These are phyloP conservation scores for Leishmania tropica DNA, from an alignment of 208 protist species.

Conservation along the genomic window DNA sequence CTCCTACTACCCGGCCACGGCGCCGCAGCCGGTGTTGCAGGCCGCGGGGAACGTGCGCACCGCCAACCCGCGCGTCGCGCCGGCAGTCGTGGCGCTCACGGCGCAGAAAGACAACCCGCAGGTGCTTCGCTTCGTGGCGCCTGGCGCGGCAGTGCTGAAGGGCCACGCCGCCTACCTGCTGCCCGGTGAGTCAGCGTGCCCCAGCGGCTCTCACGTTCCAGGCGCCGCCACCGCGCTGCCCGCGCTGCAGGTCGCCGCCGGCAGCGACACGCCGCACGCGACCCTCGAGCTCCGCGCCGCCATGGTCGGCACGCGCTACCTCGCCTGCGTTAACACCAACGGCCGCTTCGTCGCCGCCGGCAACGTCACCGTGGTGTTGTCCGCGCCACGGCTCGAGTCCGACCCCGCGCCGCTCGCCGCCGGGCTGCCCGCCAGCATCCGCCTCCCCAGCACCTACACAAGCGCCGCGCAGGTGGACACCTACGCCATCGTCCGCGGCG, in stretches of 20 bases:
- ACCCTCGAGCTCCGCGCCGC: too few relatives aligned
- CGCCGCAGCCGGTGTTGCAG: conserved; percentile 8
- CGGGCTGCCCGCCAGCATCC: conserved; percentile 1
- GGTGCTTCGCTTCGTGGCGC: background rate
- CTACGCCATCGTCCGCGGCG: conserved; percentile 3
- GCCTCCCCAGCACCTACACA: conserved; percentile 1
- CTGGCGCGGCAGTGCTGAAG: background rate
- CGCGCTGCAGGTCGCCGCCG: background rate
- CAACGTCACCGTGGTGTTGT: background rate
- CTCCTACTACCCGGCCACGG: conserved; percentile 1
- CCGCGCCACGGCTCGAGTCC: background rate
- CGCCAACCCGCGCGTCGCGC: conserved; percentile 19
- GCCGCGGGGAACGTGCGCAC: conserved; percentile 36
- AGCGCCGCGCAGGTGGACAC: background rate
- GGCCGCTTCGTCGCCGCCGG: background rate
- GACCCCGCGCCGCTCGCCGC: conserved; percentile 4
- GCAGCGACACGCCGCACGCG: conserved; percentile 3
- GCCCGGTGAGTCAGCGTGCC: background rate
- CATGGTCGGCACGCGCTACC: conserved; percentile 2
- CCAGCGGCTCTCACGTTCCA: background rate
- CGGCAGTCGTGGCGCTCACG: conserved; percentile 9
- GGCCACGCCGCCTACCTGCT: background rate
- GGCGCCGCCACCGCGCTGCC: conserved; percentile 6
- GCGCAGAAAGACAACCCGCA: conserved; percentile 6
- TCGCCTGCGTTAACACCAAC: conserved; percentile 1